Evolutionary conservation across 2,329 filamentous ascomycete species (phyloP).

Genomic region (Microascus cirrosus): DNA sequence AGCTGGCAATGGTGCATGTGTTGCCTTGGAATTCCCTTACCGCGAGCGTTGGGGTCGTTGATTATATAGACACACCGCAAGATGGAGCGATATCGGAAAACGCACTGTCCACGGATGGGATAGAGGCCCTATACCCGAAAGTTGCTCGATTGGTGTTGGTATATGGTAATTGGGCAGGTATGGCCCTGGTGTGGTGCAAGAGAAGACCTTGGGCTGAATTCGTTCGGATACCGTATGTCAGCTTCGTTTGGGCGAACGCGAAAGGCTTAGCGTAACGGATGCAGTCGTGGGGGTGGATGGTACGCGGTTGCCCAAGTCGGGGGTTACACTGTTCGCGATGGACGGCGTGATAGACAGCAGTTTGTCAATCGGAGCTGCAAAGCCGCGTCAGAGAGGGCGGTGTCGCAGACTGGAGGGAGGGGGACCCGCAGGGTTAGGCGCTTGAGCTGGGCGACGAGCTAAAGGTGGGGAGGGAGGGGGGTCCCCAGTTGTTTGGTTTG

Average conservation of each 20-base stretch:
- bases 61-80: background rate
- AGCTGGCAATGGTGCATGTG: background rate
- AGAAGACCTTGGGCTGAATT: background rate
- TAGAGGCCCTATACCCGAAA: background rate
- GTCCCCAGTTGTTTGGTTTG: background rate
- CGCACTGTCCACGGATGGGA: background rate
- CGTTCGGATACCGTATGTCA: background rate
- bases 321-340: background rate
- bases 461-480: constrained; percentile 3
- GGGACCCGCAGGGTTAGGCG: constrained; percentile 6
- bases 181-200: background rate
- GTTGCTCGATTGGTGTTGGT: background rate
- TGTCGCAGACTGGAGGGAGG: constrained; percentile 2
- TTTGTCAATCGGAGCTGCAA: constrained; percentile 16
- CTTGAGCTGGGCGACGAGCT: constrained; percentile 3
- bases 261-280: background rate
- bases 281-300: background rate
- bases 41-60: background rate
- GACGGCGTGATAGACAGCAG: background rate
- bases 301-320: background rate
- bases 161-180: background rate
- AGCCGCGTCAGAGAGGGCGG: constrained; percentile 23
- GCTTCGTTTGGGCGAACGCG: background rate
- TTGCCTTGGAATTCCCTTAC: constrained; percentile 2
- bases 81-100: background rate